Conservation (phyloP, 1,139 yeast species). For the Maudiozyma humilis region DNA sequence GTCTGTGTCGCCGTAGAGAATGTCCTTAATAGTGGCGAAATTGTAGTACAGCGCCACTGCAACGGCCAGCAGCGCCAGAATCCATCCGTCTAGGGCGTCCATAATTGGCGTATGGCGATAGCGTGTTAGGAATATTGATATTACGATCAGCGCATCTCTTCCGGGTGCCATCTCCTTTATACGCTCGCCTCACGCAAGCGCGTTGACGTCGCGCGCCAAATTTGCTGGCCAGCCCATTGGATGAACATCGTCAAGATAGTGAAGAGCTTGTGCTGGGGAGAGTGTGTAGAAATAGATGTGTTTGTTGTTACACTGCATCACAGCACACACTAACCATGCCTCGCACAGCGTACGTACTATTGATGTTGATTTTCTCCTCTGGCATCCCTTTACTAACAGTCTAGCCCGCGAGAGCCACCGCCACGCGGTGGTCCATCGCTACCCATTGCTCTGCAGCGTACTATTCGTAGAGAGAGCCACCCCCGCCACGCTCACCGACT, state of each 20-base stretch:
- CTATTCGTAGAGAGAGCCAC: slow-evolving; percentile 29
- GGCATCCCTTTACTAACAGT: too few relatives aligned
- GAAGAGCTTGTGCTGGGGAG: too few relatives aligned
- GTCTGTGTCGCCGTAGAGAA: slow-evolving; percentile 1
- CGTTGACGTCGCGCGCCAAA: too few relatives aligned
- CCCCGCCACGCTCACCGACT: slow-evolving; percentile 26
- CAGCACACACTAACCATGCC: neutral
- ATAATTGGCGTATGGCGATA: neutral
- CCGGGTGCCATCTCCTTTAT: too few relatives aligned
- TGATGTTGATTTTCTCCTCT: too few relatives aligned
- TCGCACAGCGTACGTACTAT: slow-evolving; percentile 4
- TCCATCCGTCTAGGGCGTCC: slow-evolving; percentile 1
- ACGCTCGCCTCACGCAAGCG: too few relatives aligned
- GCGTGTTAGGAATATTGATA: neutral
- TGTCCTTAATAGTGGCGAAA: slow-evolving; percentile 2
- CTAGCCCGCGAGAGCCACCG: too few relatives aligned
- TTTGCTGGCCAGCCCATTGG: too few relatives aligned
- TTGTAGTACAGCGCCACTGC: slow-evolving; percentile 1
- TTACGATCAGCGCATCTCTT: neutral
- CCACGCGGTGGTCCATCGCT: too few relatives aligned
- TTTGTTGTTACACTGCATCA: too few relatives aligned
- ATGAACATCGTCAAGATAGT: too few relatives aligned
- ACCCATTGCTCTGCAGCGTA: slow-evolving; percentile 24
- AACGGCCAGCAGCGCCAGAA: neutral
- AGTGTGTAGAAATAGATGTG: too few relatives aligned